Evolutionary conservation across 2,329 filamentous ascomycete genomes (phyloP), one percentile per base, ranked within the genome.

Genomic region (Calonectria pseudoreteaudii): DNA sequence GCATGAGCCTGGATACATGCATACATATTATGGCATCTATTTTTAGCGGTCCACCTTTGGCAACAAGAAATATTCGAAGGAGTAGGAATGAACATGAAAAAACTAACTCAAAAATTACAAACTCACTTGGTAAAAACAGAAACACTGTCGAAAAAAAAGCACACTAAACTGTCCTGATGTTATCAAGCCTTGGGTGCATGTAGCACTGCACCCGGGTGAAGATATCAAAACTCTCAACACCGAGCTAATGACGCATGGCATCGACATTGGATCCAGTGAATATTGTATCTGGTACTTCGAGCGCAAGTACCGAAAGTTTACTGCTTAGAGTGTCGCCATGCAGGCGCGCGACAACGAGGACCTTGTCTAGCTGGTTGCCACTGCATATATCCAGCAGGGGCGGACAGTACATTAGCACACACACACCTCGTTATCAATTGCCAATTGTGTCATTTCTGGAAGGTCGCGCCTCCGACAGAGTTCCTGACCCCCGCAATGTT

Each of bases 1-100:
- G 58, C 34, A 68, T 73, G 71, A 7, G 13, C 71, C 52, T 64
- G 72, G 69, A 2, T 76, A 77, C 14, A 26, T 66, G n/a, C 49
- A 78, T 26, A 30, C 58, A 20, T 18, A 67, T n/a, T 7, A 34
- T 9, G 64, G 30, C 64, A 7, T 49, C 34, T 28, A 23, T 49
- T 34, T 34, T 72, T 67, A 31, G 64, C n/a, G n/a, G n/a, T n/a
- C n/a, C 70, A 68, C 36, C 30, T 31, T 31, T 31, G 13, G 36
- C 16, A 41, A 41, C 16, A 6, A 41, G 5, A 41, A 18, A 41
- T 2, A 34, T 34, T 9, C 2, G 31, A 34, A 34, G 11, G 8
- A 34, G 4, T n/a, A n/a, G 8, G 18, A 44, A 10, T 3, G 10
- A 2, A 44, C 18, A 5, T n/a, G 41, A 20, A 44, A n/a, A 44